A percentile compares a stretch with the other conserved stretches of the same genome.
Evolutionary conservation across 2,329 filamentous ascomycete species (phyloP).

Genomic region (Fusarium equiseti): DNA sequence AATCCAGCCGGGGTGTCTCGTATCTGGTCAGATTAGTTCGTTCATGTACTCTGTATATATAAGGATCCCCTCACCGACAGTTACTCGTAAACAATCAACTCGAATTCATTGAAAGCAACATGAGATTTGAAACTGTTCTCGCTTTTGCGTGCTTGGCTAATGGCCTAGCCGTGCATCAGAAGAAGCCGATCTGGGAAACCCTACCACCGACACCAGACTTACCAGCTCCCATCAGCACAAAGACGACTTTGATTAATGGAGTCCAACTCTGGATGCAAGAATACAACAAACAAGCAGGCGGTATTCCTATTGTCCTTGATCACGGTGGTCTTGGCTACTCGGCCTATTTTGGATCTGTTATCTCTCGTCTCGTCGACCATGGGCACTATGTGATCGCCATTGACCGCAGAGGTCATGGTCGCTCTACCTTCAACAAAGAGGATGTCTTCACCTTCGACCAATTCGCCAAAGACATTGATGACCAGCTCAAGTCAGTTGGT

Average conservation of each 20-base stretch:
- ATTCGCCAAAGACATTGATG: slow-evolving; percentile 54
- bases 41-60: slow-evolving; percentile 7
- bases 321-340: slow-evolving; percentile 58
- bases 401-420: slow-evolving; percentile 57
- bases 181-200: slow-evolving; percentile 49
- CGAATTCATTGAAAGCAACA: not conserved
- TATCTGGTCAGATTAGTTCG: slow-evolving; percentile 2
- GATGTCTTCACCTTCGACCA: slow-evolving; percentile 56
- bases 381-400: slow-evolving; percentile 56
- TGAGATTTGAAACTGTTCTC: slow-evolving; percentile 19
- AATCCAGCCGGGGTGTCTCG: not conserved
- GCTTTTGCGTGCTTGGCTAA: slow-evolving; percentile 22
- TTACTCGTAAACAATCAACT: not conserved
- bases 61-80: not conserved
- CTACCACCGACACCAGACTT: slow-evolving; percentile 55
- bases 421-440: slow-evolving; percentile 52
- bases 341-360: slow-evolving; percentile 56
- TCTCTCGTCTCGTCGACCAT: slow-evolving; percentile 49
- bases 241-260: slow-evolving; percentile 51
- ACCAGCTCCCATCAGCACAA: slow-evolving; percentile 51
- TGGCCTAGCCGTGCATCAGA: slow-evolving; percentile 45
- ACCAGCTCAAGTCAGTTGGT: slow-evolving; percentile 48
- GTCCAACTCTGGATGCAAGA: slow-evolving; percentile 57
- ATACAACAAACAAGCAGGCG: slow-evolving; percentile 53
- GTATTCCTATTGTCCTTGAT: slow-evolving; percentile 54